Evolutionary conservation across 78 protist genomes (phyloP), one percentile per base, ranked within the genome.

Genomic region (Dictyostelium intermedium): DNA sequence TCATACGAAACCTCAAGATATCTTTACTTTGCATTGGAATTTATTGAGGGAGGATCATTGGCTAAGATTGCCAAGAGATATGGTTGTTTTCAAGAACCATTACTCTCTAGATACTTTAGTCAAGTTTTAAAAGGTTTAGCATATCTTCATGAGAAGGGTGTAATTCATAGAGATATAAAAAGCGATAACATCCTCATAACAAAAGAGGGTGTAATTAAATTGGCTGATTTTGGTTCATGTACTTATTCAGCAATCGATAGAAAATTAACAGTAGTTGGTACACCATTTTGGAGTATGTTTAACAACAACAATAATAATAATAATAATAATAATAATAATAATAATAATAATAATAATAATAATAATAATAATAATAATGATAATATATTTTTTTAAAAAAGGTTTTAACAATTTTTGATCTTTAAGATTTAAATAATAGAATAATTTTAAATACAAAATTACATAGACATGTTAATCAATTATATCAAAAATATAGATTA

Each of bases 141-240:
- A 18, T 98, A 96, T 63, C 91, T 98, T 25, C 98, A 98, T 95
- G 96, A 91, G 16, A 97, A 97, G 66, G 99, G 99, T 47, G 96
- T 92, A 61, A 85, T 92, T 79, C 96, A 92, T 70, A 83, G 96
- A 6, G 98, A 97, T 66, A 97, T 97, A 35, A 97, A 97, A 76
- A 85, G 91, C 30, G 96, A 91, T 41, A 96, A 96, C 61, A 92
- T 92, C 25, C 61, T 95, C 76, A 93, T 95, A 0, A 84, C 97
- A 5, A 89, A 82, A 35, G 97, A 95, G 6, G 95, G 97, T 66
- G 39, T 66, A n/a, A 91, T 95, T 11, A 95, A 95, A 69, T 85
- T 98, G 18, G 98, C 99, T 8, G 99, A 99, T 81, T 99, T 99
- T 87, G 99, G 99, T 14, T 91, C 91, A 10, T 91, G 95, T 82